A percentile compares a stretch with the other conserved stretches of the same genome.
These are phyloP conservation scores for Phialocephala subalpina DNA, from an alignment of 2,329 filamentous ascomycete genomes.

Conservation along the genomic window DNA sequence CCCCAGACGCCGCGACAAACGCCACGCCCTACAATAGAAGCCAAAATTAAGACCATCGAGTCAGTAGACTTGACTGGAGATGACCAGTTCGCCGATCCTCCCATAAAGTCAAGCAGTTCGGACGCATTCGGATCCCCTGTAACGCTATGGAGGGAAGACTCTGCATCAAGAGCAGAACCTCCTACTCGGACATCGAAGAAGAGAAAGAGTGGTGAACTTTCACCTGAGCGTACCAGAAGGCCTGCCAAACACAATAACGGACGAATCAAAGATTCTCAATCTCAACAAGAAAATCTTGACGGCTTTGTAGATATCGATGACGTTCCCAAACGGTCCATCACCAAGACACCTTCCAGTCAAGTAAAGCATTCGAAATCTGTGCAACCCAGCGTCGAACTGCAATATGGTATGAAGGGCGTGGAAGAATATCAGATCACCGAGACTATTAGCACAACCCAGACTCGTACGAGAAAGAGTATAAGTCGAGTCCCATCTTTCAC, in stretches of 20 bases:
- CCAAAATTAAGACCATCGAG: slow-evolving; percentile 36
- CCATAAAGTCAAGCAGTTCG: slow-evolving; percentile 37
- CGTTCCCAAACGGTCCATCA: slow-evolving; percentile 11
- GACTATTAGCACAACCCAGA: slow-evolving; percentile 38
- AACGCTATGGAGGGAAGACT: slow-evolving; percentile 39
- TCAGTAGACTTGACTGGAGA: slow-evolving; percentile 44
- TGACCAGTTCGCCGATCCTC: slow-evolving; percentile 25
- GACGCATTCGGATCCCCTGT: slow-evolving; percentile 34
- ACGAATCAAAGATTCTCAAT: slow-evolving; percentile 1
- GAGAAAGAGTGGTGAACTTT: slow-evolving; percentile 44
- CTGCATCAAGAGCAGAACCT: slow-evolving; percentile 40
- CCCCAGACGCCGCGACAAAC: slow-evolving; percentile 45
- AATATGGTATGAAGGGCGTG: slow-evolving; percentile 22
- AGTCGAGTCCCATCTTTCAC: slow-evolving; percentile 34
- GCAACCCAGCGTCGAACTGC: slow-evolving; percentile 30
- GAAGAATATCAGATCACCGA: slow-evolving; percentile 37
- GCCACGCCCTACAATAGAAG: slow-evolving; percentile 29
- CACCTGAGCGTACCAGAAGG: slow-evolving; percentile 23
- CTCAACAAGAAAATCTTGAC: slow-evolving; percentile 23
- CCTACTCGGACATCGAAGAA: slow-evolving; percentile 39
- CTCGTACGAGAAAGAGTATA: slow-evolving; percentile 37
- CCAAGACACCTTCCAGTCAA: slow-evolving; percentile 12
- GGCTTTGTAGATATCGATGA: slow-evolving; percentile 46
- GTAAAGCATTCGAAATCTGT: slow-evolving; percentile 5
- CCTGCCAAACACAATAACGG: slow-evolving; percentile 17